Conservation (phyloP, 2,329 filamentous ascomycete genomes). For the Tolypocladium capitatum region DNA sequence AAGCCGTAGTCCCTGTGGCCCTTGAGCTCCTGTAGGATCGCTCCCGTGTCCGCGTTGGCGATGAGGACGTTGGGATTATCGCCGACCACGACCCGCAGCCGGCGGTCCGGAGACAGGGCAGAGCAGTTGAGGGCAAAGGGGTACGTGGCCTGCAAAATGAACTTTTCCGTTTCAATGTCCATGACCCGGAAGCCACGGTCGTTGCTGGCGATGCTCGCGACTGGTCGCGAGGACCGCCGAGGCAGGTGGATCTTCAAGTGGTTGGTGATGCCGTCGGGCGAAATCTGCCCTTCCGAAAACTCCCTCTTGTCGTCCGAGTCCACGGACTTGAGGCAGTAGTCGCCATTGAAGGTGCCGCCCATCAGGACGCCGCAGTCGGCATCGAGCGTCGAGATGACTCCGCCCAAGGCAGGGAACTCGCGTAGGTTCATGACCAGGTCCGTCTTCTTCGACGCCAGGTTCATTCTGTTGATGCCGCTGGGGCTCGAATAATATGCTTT, state of each 20-base stretch:
- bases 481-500: conserved; percentile 43
- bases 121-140: conserved; percentile 58
- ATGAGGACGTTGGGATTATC: conserved; percentile 55
- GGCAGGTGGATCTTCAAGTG: conserved; percentile 45
- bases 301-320: conserved; percentile 23
- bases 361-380: conserved; percentile 42
- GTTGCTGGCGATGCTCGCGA: conserved; percentile 50
- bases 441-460: conserved; percentile 32
- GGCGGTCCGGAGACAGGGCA: conserved; percentile 56
- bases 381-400: conserved; percentile 36
- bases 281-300: conserved; percentile 33
- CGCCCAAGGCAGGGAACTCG: conserved; percentile 20
- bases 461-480: conserved; percentile 36
- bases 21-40: conserved; percentile 40
- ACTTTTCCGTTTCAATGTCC: conserved; percentile 44
- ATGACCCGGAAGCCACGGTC: conserved; percentile 45
- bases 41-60: conserved; percentile 53
- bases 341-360: conserved; percentile 44
- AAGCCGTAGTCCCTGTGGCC: conserved; percentile 62
- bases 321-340: conserved; percentile 37
- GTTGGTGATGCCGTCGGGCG: conserved; percentile 46
- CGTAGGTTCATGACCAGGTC: conserved; percentile 32
- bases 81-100: conserved; percentile 60
- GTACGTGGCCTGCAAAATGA: conserved; percentile 40
- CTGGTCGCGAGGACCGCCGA: conserved; percentile 36